phyloP scores from a whole-genome alignment of 2,329 filamentous ascomycete species.

The Exophiala alcalophila region DNA sequence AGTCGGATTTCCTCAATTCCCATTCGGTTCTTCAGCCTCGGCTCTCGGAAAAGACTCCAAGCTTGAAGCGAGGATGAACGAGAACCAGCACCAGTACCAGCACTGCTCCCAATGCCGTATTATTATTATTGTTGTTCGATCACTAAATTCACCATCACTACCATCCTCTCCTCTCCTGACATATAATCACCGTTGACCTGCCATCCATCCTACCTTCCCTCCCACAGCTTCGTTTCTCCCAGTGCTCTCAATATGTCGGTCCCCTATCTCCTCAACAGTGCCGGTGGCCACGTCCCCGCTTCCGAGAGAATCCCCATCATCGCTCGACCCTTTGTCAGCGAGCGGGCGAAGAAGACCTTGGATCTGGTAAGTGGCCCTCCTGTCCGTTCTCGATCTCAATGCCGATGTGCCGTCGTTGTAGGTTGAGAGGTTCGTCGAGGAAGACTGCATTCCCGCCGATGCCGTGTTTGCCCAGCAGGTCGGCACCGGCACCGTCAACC shows the following conservation, averaged over 20 bases:
- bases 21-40: conserved; percentile 18
- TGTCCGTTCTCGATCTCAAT: not conserved
- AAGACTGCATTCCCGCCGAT: conserved; percentile 88
- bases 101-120: not conserved
- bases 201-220: not conserved
- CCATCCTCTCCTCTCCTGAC: not conserved
- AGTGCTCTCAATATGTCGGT: conserved; percentile 27
- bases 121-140: conserved; percentile 5
- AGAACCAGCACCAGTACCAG: conserved; percentile 1
- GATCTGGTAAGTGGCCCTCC: conserved; percentile 56
- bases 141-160: conserved; percentile 7
- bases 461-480: conserved; percentile 75
- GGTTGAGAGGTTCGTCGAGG: conserved; percentile 95
- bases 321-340: conserved; percentile 68
- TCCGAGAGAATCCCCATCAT: conserved; percentile 56
- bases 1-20: too few relatives aligned
- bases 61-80: too few relatives aligned
- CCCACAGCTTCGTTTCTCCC: not conserved
- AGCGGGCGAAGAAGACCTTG: conserved; percentile 76
- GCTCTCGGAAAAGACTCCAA: conserved; percentile 18
- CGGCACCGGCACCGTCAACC: conserved; percentile 58
- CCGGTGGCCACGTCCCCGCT: conserved; percentile 45
- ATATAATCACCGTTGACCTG: not conserved
- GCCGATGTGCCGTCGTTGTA: conserved; percentile 31
- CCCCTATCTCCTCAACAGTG: conserved; percentile 30